These are phyloP conservation scores for Pythium scleroteichum DNA, from an alignment of 352 stramenopile species.

Conservation along the genomic window DNA sequence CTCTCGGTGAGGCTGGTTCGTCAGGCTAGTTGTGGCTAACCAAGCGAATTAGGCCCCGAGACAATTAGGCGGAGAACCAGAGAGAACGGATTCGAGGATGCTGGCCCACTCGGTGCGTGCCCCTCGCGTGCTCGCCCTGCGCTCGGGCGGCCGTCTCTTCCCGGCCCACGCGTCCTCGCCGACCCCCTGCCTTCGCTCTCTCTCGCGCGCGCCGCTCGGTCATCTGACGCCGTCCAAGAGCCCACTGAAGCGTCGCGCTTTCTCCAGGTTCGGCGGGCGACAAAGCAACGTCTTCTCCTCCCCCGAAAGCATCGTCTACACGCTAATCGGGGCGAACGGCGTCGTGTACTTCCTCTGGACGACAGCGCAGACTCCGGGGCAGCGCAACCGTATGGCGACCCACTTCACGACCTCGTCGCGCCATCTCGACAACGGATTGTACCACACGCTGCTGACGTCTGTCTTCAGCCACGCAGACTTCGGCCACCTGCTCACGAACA, in stretches of 20 bases:
- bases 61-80: too few relatives aligned
- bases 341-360: conserved; percentile 64
- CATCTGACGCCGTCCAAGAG: neutral
- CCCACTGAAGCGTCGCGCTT: neutral
- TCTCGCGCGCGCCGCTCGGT: too few relatives aligned
- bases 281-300: conserved; percentile 12
- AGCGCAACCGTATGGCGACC: conserved; percentile 62
- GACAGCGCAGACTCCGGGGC: conserved; percentile 43
- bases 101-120: too few relatives aligned
- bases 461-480: conserved; percentile 71
- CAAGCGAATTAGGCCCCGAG: too few relatives aligned
- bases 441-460: conserved; percentile 75
- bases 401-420: conserved; percentile 77
- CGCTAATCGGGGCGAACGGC: conserved; percentile 56
- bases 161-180: too few relatives aligned
- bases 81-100: too few relatives aligned
- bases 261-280: conserved; percentile 7
- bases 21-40: too few relatives aligned
- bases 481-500: conserved; percentile 67
- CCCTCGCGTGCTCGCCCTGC: too few relatives aligned
- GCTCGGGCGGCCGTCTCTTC: too few relatives aligned
- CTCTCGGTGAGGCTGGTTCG: too few relatives aligned
- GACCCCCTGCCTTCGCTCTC: too few relatives aligned
- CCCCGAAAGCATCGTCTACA: conserved; percentile 45
- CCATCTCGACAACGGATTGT: conserved; percentile 57